Evolutionary conservation across 2,329 filamentous ascomycete species (phyloP).

Genomic region (Mycosphaerelloides madeirae): DNA sequence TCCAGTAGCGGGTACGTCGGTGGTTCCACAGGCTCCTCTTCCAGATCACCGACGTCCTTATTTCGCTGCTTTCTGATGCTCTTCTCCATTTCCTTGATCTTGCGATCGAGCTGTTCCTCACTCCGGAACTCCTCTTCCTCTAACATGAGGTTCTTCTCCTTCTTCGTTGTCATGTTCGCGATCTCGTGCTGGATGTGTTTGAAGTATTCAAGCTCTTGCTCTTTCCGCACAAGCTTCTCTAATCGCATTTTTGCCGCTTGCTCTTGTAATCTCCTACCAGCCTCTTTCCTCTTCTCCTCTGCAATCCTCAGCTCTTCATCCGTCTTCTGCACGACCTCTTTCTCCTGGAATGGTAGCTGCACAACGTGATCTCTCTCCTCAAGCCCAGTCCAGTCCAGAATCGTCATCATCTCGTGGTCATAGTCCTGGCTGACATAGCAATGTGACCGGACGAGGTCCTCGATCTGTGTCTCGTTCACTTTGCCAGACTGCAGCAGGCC

Average conservation of each 20-base stretch:
- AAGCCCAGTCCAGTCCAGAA: constrained; percentile 85
- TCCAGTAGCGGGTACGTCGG: constrained; percentile 87
- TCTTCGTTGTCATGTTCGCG: constrained; percentile 70
- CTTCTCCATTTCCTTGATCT: constrained; percentile 84
- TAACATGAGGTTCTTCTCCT: constrained; percentile 78
- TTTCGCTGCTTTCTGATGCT: constrained; percentile 84
- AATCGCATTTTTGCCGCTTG: constrained; percentile 96
- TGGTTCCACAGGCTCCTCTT: constrained; percentile 70
- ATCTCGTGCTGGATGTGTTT: constrained; percentile 73
- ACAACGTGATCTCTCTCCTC: constrained; percentile 85
- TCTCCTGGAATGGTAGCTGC: constrained; percentile 91
- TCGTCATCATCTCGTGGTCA: constrained; percentile 67
- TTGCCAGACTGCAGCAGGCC: constrained; percentile 64
- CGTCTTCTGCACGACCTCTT: constrained; percentile 83
- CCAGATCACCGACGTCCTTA: constrained; percentile 81
- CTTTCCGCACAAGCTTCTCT: constrained; percentile 91
- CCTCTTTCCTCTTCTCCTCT: constrained; percentile 92
- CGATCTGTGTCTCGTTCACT: constrained; percentile 78
- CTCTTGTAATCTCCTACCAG: constrained; percentile 82
- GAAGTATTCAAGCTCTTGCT: constrained; percentile 92
- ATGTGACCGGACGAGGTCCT: constrained; percentile 80
- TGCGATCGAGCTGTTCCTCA: constrained; percentile 76
- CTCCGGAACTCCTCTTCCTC: constrained; percentile 87
- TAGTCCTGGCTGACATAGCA: constrained; percentile 86
- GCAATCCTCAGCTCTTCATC: constrained; percentile 87